These are phyloP conservation scores for Sechiopsis laciniata DNA, from an alignment of 306 rosid genomes.

Conservation along the genomic window DNA sequence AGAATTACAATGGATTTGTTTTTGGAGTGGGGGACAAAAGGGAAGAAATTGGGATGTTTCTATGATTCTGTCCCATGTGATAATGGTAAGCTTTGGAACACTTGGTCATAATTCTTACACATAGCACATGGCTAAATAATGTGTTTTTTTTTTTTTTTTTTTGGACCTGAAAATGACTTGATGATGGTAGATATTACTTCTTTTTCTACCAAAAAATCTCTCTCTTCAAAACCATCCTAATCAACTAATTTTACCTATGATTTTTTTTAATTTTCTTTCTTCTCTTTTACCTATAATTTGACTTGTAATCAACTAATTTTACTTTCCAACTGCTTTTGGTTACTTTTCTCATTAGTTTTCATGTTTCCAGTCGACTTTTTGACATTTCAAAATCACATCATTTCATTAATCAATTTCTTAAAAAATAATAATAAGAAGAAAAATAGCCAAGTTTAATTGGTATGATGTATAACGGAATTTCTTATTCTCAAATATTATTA, in stretches of 20 bases:
- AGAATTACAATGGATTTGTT: neutral
- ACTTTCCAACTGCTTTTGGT: constrained; percentile 18
- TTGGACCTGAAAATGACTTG: too few relatives aligned
- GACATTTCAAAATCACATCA: neutral
- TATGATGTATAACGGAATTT: too few relatives aligned
- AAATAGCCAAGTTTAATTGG: neutral
- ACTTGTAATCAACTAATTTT: neutral
- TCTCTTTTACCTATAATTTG: neutral
- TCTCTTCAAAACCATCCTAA: neutral
- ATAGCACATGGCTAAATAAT: constrained; percentile 16
- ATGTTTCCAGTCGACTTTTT: neutral
- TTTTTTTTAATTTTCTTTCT: neutral
- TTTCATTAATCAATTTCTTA: neutral
- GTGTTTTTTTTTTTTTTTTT: too few relatives aligned
- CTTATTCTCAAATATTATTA: too few relatives aligned
- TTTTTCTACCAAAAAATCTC: neutral
- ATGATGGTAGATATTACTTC: neutral
- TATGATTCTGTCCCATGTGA: constrained; percentile 13
- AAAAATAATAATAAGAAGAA: too few relatives aligned
- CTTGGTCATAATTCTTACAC: constrained; percentile 15
- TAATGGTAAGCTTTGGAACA: neutral
- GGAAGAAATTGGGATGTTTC: neutral
- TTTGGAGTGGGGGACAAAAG: neutral
- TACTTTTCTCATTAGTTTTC: neutral
- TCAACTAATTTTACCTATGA: too few relatives aligned